Percentiles rank a stretch among this genome's conserved stretches.
phyloP scores from a whole-genome alignment of 2,329 filamentous ascomycete species.

The Pestalotiopsis sp. region DNA sequence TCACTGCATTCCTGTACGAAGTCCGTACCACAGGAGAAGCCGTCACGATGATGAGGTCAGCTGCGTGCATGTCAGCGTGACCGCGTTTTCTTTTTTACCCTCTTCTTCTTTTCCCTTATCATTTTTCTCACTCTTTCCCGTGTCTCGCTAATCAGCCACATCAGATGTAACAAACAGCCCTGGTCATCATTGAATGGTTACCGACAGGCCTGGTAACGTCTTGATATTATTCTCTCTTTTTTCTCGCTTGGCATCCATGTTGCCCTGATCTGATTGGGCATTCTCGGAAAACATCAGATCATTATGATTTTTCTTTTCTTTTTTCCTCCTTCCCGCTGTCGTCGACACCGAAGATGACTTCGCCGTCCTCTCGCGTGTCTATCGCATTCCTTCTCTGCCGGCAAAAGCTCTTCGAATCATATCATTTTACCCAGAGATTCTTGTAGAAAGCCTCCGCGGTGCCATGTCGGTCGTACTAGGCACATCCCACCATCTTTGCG shows the following conservation, averaged over 20 bases:
- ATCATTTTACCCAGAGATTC: not conserved
- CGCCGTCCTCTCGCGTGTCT: not conserved
- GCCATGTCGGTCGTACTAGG: not conserved
- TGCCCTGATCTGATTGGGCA: not conserved
- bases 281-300: not conserved
- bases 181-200: not conserved
- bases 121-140: not conserved
- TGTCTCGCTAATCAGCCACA: not conserved
- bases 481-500: not conserved
- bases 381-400: not conserved
- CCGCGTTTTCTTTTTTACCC: not conserved
- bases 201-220: not conserved
- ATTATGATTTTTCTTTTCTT: not conserved
- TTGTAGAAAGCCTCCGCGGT: not conserved
- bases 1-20: not conserved
- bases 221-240: not conserved
- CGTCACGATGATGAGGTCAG: not conserved
- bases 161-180: not conserved
- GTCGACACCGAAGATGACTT: not conserved
- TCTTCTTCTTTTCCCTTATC: not conserved
- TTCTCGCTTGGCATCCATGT: not conserved
- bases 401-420: not conserved
- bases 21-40: not conserved
- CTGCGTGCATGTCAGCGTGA: slow-evolving; percentile 2
- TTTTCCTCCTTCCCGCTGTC: not conserved